Percentiles rank a stretch among this genome's conserved stretches.
Conservation (phyloP, 805 yeast species). For the Nakazawaea sp. region DNA sequence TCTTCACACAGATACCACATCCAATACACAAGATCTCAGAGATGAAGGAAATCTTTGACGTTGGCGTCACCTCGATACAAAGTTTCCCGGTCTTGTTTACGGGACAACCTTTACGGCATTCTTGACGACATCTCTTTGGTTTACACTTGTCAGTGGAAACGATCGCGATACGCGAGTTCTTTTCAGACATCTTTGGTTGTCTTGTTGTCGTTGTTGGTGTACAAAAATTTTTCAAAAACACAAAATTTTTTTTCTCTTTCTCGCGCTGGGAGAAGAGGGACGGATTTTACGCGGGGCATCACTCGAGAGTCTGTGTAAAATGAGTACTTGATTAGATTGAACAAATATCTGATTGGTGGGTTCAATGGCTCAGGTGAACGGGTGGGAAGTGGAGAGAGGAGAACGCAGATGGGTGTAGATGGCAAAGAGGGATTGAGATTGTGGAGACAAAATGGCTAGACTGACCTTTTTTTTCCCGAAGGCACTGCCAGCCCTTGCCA, state of each 20-base stretch:
- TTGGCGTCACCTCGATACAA: constrained; percentile 93
- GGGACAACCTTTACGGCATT: constrained; percentile 95
- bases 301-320: constrained; percentile 1
- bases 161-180: constrained; percentile 84
- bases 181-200: constrained; percentile 28
- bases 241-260: not conserved
- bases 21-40: constrained; percentile 95
- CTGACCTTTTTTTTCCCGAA: no score
- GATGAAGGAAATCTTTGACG: constrained; percentile 87
- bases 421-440: not conserved
- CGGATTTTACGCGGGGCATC: no score
- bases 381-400: not conserved
- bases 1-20: constrained; percentile 99
- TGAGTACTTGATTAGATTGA: constrained; percentile 4
- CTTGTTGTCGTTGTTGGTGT: no score
- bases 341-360: constrained; percentile 3
- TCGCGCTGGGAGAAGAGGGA: constrained; percentile 12
- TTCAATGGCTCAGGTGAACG: no score
- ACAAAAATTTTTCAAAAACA: no score
- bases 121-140: constrained; percentile 98
- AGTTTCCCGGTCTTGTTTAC: constrained; percentile 96
- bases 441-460: no score
- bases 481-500: no score
- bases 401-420: not conserved
- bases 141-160: constrained; percentile 92